phyloP scores from a whole-genome alignment of 2,329 filamentous ascomycete species.

The Xylaria sp. region DNA sequence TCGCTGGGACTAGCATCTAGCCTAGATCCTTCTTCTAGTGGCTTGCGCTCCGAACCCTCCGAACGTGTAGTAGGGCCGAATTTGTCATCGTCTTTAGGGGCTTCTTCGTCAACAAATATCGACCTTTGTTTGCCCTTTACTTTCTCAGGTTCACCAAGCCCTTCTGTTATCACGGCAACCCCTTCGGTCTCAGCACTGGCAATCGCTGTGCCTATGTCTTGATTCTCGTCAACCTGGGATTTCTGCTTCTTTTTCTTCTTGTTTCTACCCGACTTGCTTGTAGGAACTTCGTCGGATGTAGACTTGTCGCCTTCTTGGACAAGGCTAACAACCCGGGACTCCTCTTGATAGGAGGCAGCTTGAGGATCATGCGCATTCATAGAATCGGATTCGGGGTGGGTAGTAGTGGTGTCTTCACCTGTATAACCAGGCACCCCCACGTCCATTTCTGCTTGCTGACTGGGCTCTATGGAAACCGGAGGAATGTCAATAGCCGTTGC shows the following conservation, averaged over 20 bases:
- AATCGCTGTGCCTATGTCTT: slow-evolving; percentile 40
- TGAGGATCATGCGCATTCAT: slow-evolving; percentile 12
- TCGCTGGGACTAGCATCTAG: slow-evolving; percentile 45
- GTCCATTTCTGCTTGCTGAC: neutral
- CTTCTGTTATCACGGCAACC: slow-evolving; percentile 52
- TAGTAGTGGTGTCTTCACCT: slow-evolving; percentile 15
- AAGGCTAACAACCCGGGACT: slow-evolving; percentile 4
- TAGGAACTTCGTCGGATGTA: slow-evolving; percentile 8
- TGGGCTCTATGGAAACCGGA: neutral
- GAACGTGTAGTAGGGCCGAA: slow-evolving; percentile 59
- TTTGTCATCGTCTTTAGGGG: slow-evolving; percentile 55
- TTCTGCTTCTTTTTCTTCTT: slow-evolving; percentile 28
- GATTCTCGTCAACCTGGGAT: slow-evolving; percentile 32
- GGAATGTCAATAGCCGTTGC: neutral
- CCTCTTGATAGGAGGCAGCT: neutral
- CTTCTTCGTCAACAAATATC: slow-evolving; percentile 55
- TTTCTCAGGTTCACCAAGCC: slow-evolving; percentile 51
- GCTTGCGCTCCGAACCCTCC: slow-evolving; percentile 57
- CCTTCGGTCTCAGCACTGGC: slow-evolving; percentile 46
- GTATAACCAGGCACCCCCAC: neutral
- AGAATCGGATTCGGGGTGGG: slow-evolving; percentile 27
- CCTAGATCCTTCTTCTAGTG: slow-evolving; percentile 43
- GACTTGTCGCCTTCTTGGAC: slow-evolving; percentile 37
- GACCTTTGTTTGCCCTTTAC: slow-evolving; percentile 53
- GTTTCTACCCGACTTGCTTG: slow-evolving; percentile 30